A percentile compares a stretch with the other conserved stretches of the same genome.
Evolutionary conservation across 371 early-diverging fungal genomes (phyloP).

Genomic region (Mortierella sp.): DNA sequence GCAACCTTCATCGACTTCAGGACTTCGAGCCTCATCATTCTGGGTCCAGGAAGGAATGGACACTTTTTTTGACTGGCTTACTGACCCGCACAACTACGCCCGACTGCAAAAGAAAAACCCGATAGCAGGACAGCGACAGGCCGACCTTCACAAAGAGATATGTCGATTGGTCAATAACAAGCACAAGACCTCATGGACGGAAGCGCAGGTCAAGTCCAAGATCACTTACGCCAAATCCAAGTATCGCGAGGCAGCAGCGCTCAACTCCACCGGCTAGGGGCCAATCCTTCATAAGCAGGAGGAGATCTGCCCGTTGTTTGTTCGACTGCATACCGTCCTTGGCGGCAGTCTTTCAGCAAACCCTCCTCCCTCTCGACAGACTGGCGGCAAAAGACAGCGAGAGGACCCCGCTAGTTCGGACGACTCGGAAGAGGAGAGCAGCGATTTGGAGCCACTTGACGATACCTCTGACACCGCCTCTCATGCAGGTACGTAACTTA

Average conservation of each 20-base stretch:
- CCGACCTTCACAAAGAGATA: conserved; percentile 14
- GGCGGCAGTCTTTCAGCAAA: conserved; percentile 13
- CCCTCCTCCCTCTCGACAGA: conserved; percentile 8
- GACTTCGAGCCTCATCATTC: conserved; percentile 4
- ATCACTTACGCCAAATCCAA: conserved; percentile 5
- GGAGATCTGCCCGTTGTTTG: conserved; percentile 16
- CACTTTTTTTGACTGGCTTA: conserved; percentile 24
- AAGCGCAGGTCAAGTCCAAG: conserved; percentile 18
- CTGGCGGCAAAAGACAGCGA: not conserved
- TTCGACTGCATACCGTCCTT: conserved; percentile 13
- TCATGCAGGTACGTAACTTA: not conserved
- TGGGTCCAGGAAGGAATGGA: conserved; percentile 19
- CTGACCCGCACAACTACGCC: conserved; percentile 11
- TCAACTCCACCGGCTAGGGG: conserved; percentile 11
- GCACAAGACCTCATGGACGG: conserved; percentile 14
- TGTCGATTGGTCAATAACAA: not conserved
- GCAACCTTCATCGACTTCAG: conserved; percentile 4
- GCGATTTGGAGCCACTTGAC: not conserved
- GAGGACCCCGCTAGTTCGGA: not conserved
- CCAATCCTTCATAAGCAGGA: not conserved
- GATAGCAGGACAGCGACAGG: not conserved
- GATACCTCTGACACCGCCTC: not conserved
- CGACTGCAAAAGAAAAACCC: conserved; percentile 18
- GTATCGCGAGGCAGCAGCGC: not conserved
- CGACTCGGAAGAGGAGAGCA: conserved; percentile 10